Evolutionary conservation across 768 basidiomycete species (phyloP).

Genomic region (Pleurotus tuber-regium): DNA sequence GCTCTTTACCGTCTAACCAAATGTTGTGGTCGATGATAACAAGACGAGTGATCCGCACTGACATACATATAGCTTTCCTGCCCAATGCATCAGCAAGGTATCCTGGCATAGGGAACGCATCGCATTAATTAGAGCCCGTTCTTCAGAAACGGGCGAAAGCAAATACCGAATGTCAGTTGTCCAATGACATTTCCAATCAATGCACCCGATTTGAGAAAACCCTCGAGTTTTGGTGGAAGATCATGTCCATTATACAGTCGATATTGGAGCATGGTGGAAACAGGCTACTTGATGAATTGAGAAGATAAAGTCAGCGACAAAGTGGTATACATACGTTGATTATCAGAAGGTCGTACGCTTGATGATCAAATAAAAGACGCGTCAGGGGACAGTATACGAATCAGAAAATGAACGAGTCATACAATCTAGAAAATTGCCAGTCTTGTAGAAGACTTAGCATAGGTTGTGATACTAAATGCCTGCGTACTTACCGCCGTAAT

Average conservation of each 20-base stretch:
- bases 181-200: constrained; percentile 75
- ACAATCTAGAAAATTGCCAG: constrained; percentile 74
- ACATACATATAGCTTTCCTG: constrained; percentile 62
- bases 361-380: background rate
- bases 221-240: constrained; percentile 55
- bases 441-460: constrained; percentile 29
- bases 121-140: too few relatives aligned
- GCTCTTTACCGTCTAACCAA: constrained; percentile 64
- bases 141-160: too few relatives aligned
- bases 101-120: too few relatives aligned
- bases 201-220: constrained; percentile 61
- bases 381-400: background rate
- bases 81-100: constrained; percentile 67
- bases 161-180: constrained; percentile 65
- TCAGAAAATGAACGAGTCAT: constrained; percentile 22
- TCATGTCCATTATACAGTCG: constrained; percentile 50
- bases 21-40: constrained; percentile 4
- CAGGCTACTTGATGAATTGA: constrained; percentile 40
- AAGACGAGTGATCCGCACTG: too few relatives aligned
- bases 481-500: constrained; percentile 55
- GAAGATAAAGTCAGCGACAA: background rate
- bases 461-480: background rate
- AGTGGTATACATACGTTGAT: background rate
- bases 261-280: constrained; percentile 65
- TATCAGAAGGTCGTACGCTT: constrained; percentile 55